phyloP scores from a whole-genome alignment of 2,329 filamentous ascomycete genomes.

The Immersiporthe knoxdaviesiana region DNA sequence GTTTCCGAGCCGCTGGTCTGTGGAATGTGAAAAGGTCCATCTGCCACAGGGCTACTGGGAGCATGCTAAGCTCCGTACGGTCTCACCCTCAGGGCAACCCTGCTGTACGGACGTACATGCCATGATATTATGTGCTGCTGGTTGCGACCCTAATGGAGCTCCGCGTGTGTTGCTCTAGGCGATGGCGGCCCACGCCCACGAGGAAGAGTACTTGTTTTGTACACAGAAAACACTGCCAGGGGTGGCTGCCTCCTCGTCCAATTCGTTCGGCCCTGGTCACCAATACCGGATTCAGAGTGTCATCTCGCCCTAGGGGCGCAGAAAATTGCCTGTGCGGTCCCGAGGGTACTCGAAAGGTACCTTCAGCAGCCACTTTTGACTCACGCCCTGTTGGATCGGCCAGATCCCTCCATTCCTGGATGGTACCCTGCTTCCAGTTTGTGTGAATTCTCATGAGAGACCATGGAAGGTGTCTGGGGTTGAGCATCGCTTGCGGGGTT shows the following conservation, averaged over 20 bases:
- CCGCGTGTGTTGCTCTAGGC: not conserved
- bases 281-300: not conserved
- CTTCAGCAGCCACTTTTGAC: not conserved
- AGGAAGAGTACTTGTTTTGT: not conserved
- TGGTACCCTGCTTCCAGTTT: not conserved
- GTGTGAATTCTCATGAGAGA: not conserved
- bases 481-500: slow-evolving; percentile 8
- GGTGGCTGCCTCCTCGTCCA: not conserved
- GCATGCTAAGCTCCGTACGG: not conserved
- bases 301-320: not conserved
- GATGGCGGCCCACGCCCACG: not conserved
- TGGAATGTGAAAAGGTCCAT: not conserved
- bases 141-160: not conserved
- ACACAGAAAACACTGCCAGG: not conserved
- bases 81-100: not conserved
- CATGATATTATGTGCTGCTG: not conserved
- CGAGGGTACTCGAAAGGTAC: not conserved
- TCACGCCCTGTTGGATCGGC: not conserved
- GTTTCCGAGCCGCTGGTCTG: not conserved
- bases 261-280: slow-evolving; percentile 1
- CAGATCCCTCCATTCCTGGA: not conserved
- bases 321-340: not conserved
- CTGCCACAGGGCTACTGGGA: not conserved
- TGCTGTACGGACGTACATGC: not conserved
- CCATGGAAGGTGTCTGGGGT: not conserved